These are phyloP conservation scores for Zarea fungicola DNA, from an alignment of 2,329 filamentous ascomycete species.

Conservation along the genomic window DNA sequence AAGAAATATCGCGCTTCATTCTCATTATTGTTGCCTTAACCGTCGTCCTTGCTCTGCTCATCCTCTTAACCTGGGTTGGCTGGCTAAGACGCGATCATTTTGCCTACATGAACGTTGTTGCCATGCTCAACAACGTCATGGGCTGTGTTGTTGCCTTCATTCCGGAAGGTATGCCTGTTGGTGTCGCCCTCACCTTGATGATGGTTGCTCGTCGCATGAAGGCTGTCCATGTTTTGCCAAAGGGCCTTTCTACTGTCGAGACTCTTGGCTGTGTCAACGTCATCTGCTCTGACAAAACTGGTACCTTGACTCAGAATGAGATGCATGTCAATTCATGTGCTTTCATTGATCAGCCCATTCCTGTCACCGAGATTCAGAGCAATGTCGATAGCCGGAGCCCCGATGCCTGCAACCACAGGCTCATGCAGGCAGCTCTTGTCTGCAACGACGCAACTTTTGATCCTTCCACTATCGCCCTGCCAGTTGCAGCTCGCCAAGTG, in stretches of 20 bases:
- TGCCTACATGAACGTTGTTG: constrained; percentile 36
- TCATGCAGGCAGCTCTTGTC: constrained; percentile 27
- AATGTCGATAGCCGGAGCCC: constrained; percentile 15
- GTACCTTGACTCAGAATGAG: constrained; percentile 38
- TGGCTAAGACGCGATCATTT: constrained; percentile 35
- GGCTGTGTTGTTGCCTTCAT: constrained; percentile 37
- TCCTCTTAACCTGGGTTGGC: constrained; percentile 40
- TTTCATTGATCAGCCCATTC: constrained; percentile 30
- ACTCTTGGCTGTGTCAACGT: constrained; percentile 40
- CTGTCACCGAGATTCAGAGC: constrained; percentile 22
- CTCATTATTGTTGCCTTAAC: constrained; percentile 36
- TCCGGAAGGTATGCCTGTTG: constrained; percentile 36
- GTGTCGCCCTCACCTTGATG: constrained; percentile 35
- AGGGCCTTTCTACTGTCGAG: constrained; percentile 37
- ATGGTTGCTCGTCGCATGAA: constrained; percentile 40
- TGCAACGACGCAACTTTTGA: constrained; percentile 42
- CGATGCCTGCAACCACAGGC: constrained; percentile 16
- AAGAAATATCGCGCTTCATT: constrained; percentile 40
- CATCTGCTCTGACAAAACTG: constrained; percentile 39
- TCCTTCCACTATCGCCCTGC: constrained; percentile 29
- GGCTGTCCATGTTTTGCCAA: constrained; percentile 35
- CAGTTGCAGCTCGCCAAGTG: constrained; percentile 29
- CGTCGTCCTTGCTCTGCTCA: constrained; percentile 31
- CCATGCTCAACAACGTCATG: constrained; percentile 42
- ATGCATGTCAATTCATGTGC: constrained; percentile 38